Percentiles rank a stretch among this genome's conserved stretches.
phyloP scores from a whole-genome alignment of 2,329 filamentous ascomycete genomes.

The Penicillium psychrosexuale region DNA sequence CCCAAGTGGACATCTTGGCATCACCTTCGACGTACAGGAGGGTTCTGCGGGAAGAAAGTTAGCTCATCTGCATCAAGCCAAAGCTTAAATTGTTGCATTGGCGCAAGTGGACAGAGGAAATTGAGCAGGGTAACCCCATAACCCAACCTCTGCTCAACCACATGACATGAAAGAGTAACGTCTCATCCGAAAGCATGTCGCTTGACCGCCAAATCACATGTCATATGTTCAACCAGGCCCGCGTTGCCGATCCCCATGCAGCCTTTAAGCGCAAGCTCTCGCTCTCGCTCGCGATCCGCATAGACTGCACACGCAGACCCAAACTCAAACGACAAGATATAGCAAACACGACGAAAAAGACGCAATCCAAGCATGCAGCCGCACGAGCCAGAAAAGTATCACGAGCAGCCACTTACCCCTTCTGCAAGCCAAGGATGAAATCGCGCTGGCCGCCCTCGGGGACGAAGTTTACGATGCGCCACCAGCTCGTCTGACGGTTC shows the following conservation, averaged over 20 bases:
- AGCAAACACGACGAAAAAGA: neutral
- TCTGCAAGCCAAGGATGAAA: conserved; percentile 68
- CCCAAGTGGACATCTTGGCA: conserved; percentile 63
- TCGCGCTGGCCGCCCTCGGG: conserved; percentile 67
- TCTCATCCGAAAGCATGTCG: neutral
- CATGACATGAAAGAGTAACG: neutral
- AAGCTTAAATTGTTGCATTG: neutral
- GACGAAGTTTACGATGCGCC: conserved; percentile 70
- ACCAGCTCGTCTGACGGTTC: conserved; percentile 79
- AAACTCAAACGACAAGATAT: neutral
- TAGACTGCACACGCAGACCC: neutral
- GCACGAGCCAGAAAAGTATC: neutral
- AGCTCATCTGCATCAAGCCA: neutral
- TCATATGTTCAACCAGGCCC: neutral
- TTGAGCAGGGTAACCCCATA: neutral
- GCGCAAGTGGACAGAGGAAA: neutral
- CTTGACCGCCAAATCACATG: neutral
- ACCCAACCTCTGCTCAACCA: neutral
- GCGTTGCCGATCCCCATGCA: no score
- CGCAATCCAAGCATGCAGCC: neutral
- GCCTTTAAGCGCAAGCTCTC: neutral
- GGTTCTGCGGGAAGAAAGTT: conserved; percentile 52
- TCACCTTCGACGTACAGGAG: conserved; percentile 83
- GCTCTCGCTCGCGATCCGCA: neutral
- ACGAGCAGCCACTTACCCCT: conserved; percentile 66